Evolutionary conservation across 768 basidiomycete species (phyloP), one percentile per base, ranked within the genome.

Genomic region (Russula earlei): DNA sequence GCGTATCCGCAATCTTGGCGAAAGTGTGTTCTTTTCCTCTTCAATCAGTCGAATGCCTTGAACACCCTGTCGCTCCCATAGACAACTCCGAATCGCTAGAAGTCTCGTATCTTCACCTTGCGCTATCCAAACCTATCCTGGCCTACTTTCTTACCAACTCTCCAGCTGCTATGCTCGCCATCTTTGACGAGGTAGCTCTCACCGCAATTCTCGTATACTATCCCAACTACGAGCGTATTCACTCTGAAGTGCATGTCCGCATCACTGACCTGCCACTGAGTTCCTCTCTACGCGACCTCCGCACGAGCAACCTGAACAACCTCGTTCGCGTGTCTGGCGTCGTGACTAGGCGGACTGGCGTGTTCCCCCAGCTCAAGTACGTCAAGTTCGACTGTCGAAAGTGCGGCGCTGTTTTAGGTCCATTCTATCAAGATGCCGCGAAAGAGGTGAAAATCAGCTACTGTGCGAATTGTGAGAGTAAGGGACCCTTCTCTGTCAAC

Each of bases 361-460:
- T 99, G 10, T 98, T 98, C 71, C 96, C 96, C n/a, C 96, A 99
- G 69, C 75, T 99, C 57, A 98, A 99, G 73, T 96, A 97, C 66
- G 94, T 99, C 69, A 98, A 97, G 68, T 99, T 99, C 65, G 92
- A 98, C 69, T 99, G 96, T 70, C 79, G 80, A 53, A 97, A 95
- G 68, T 99, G 96, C 64, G 86, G 87, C 17, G 87, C 84, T n/a
- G 83, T 91, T 25, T 76, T 98, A 15, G 96, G 96, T 14, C 96
- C 96, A 1, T 98, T 98, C 75, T 95, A 92, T 68, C 96, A 99
- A 74, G 96, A 98, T 70, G 91, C 92, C 7, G 87, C 85, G 36
- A 88, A 82, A 71, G 96, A 99, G 69, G 84, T 98, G 55, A 89
- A 80, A 70, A 87, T 98, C 68, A 93, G 87, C 66, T 96, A 86